Percentiles rank a stretch among this genome's conserved stretches.
Evolutionary conservation across 1,284 basidiomycete species (phyloP).

Genomic region (Leccinum huronense): DNA sequence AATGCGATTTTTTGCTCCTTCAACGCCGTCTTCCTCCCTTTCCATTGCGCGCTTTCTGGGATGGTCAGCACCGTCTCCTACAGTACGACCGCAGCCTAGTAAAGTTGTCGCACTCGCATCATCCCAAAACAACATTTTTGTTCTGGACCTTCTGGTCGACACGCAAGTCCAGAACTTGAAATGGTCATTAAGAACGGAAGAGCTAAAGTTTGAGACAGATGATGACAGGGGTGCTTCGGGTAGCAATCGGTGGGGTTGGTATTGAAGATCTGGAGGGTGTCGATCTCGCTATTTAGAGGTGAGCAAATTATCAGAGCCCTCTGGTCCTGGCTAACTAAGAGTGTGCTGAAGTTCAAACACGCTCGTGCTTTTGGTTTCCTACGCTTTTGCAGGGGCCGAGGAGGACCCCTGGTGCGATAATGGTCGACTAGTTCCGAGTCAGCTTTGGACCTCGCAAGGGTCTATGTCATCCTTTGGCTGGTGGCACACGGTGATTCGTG

Average conservation of each 20-base stretch:
- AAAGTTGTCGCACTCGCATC: conserved; percentile 59
- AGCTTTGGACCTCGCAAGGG: conserved; percentile 49
- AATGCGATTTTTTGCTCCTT: conserved; percentile 55
- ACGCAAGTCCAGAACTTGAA: conserved; percentile 54
- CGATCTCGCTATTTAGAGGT: conserved; percentile 66
- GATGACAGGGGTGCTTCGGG: conserved; percentile 45
- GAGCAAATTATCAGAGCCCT: conserved; percentile 19
- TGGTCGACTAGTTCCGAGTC: conserved; percentile 37
- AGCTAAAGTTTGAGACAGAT: conserved; percentile 55
- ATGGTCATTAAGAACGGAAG: conserved; percentile 64
- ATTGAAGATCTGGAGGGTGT: conserved; percentile 66
- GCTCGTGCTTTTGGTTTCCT: conserved; percentile 65
- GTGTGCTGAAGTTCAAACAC: conserved; percentile 42
- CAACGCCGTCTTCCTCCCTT: conserved; percentile 44
- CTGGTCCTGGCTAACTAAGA: conserved; percentile 8
- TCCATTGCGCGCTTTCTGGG: conserved; percentile 61
- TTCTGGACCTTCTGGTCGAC: conserved; percentile 46
- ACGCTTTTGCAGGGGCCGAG: conserved; percentile 50
- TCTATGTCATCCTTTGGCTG: conserved; percentile 62
- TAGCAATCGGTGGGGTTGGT: conserved; percentile 41
- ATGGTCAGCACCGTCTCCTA: conserved; percentile 40
- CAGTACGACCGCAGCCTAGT: conserved; percentile 40
- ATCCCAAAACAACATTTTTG: conserved; percentile 54
- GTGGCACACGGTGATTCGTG: conserved; percentile 30
- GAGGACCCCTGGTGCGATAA: conserved; percentile 41